Percentiles rank a stretch among this genome's conserved stretches.
phyloP scores from a whole-genome alignment of 78 protist genomes.

The Protostelium mycophagum region DNA sequence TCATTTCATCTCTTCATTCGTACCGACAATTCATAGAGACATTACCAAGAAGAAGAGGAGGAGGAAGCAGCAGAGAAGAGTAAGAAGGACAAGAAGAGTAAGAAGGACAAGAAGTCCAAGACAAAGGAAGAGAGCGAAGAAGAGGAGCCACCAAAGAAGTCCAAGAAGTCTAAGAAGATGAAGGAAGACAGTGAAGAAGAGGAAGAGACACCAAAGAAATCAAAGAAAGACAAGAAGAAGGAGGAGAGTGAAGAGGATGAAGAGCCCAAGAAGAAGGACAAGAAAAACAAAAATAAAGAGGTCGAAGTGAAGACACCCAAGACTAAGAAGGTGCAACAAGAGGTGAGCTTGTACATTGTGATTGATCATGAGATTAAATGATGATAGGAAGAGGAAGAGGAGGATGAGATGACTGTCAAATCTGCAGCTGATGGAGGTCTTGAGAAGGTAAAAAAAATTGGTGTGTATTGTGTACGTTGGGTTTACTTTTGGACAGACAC shows the following conservation, averaged over 20 bases:
- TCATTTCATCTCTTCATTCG: too few species aligned
- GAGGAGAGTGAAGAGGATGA: background rate
- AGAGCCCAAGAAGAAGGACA: background rate
- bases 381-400: background rate
- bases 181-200: background rate
- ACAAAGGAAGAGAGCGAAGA: background rate
- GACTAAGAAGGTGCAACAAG: background rate
- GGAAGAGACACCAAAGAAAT: conserved; percentile 8
- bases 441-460: background rate
- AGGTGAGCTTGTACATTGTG: background rate
- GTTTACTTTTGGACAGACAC: too few species aligned
- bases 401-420: background rate
- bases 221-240: background rate
- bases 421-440: background rate
- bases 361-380: background rate
- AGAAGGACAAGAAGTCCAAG: background rate
- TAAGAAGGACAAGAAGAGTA: too few species aligned
- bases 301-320: background rate
- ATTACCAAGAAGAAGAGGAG: too few species aligned
- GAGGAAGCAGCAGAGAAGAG: too few species aligned
- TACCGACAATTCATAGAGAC: too few species aligned
- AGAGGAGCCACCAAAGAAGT: background rate
- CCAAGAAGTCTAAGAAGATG: background rate
- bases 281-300: background rate
- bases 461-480: background rate